Percentiles rank a stretch among this genome's conserved stretches.
These are phyloP conservation scores for Aegilops speltoides DNA, from an alignment of 176 grass and related monocot genomes.

Conservation along the genomic window DNA sequence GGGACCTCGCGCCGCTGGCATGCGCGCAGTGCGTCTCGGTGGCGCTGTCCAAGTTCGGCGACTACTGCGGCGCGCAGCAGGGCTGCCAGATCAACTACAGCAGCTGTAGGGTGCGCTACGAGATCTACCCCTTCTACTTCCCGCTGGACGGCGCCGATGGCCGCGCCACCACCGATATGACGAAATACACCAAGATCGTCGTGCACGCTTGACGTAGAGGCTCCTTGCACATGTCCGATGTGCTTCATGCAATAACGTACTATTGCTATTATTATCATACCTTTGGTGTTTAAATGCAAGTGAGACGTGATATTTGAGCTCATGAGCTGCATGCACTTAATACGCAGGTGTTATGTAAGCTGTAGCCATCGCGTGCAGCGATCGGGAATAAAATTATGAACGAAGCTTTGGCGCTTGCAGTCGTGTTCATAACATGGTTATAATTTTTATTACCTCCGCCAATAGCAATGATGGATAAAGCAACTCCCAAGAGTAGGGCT, in stretches of 20 bases:
- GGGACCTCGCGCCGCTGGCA: constrained; percentile 34
- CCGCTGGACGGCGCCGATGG: constrained; percentile 37
- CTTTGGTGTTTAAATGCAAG: background rate
- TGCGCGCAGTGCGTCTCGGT: constrained; percentile 62
- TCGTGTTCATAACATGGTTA: no score
- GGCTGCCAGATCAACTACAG: constrained; percentile 70
- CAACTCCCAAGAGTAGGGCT: no score
- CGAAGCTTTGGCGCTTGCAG: fast-evolving
- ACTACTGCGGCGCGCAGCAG: constrained; percentile 47
- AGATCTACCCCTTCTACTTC: constrained; percentile 81
- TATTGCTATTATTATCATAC: background rate
- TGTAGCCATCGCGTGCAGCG: constrained; percentile 3
- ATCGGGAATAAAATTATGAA: constrained; percentile 11
- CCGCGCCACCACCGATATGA: constrained; percentile 27
- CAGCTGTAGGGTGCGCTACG: constrained; percentile 71
- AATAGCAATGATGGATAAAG: no score
- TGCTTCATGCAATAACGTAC: background rate
- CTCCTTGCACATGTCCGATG: background rate
- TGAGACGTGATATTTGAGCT: background rate
- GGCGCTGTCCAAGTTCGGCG: constrained; percentile 47
- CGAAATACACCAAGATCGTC: constrained; percentile 53
- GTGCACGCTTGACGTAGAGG: constrained; percentile 10
- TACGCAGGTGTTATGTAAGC: background rate
- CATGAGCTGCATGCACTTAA: background rate
- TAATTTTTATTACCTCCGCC: no score